Evolutionary conservation across 148 eudicot genomes (phyloP).

Genomic region (Hydrangea macrophylla): DNA sequence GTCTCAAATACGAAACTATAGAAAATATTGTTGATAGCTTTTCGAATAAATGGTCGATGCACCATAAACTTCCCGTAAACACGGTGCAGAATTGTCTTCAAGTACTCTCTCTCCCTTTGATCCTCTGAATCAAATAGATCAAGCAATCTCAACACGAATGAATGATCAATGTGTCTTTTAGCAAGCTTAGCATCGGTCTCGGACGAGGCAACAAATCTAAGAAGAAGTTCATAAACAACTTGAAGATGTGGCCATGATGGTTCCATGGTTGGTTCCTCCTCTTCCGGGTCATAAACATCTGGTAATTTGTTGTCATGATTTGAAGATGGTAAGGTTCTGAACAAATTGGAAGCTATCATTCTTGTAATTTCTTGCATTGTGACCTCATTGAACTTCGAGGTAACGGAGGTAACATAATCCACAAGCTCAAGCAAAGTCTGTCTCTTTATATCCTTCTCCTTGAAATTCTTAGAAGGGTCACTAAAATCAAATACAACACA

Average conservation of each 20-base stretch:
- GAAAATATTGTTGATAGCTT: constrained; percentile 48
- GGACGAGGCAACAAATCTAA: constrained; percentile 43
- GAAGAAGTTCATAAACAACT: constrained; percentile 49
- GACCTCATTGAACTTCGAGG: constrained; percentile 37
- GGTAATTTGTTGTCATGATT: constrained; percentile 34
- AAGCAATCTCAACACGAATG: constrained; percentile 45
- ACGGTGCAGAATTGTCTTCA: constrained; percentile 53
- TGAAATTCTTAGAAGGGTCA: constrained; percentile 39
- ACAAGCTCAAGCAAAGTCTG: constrained; percentile 55
- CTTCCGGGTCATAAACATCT: constrained; percentile 45
- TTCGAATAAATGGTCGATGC: constrained; percentile 51
- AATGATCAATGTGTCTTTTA: constrained; percentile 44
- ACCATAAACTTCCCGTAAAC: constrained; percentile 63
- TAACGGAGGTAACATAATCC: constrained; percentile 39
- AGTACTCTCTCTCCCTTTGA: constrained; percentile 56
- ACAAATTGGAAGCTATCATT: constrained; percentile 48
- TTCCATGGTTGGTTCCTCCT: constrained; percentile 48
- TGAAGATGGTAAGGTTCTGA: constrained; percentile 37
- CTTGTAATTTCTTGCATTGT: constrained; percentile 44
- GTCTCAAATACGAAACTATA: constrained; percentile 50
- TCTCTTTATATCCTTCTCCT: constrained; percentile 48
- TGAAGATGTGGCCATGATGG: constrained; percentile 59
- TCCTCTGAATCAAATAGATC: constrained; percentile 56
- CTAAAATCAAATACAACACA: constrained; percentile 47
- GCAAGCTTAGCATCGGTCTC: constrained; percentile 50